A percentile compares a stretch with the other conserved stretches of the same genome.
phyloP scores from a whole-genome alignment of 2,329 filamentous ascomycete species.

The Emydomyces testavorans region DNA sequence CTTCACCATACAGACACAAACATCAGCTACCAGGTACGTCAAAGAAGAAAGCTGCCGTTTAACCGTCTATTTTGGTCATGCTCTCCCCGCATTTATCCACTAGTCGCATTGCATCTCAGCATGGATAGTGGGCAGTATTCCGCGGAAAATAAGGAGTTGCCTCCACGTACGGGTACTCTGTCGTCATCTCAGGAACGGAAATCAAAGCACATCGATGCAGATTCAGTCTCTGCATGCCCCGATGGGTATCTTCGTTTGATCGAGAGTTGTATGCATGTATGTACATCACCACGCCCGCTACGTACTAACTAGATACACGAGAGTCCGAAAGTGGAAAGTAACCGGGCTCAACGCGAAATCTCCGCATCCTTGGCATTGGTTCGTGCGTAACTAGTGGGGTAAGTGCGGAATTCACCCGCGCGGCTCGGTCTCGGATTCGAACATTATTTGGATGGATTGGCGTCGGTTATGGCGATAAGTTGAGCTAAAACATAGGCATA shows the following conservation, averaged over 20 bases:
- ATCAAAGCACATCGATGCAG: neutral
- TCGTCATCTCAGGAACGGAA: neutral
- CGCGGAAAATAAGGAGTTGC: neutral
- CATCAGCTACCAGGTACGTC: neutral
- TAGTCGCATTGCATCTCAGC: neutral
- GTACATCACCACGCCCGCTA: too few species aligned
- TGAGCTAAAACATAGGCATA: too few species aligned
- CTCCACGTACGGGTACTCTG: too few species aligned
- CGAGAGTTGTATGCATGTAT: too few species aligned
- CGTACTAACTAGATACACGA: too few species aligned
- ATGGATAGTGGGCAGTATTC: neutral
- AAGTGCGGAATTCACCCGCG: constrained; percentile 8
- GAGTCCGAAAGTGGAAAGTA: neutral
- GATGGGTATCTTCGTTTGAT: too few species aligned
- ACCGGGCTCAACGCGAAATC: constrained; percentile 3
- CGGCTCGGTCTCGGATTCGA: too few species aligned
- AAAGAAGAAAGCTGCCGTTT: neutral
- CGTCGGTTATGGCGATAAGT: too few species aligned
- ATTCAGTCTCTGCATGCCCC: too few species aligned
- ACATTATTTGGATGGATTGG: too few species aligned
- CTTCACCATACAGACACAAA: too few species aligned
- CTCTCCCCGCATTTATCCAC: constrained; percentile 5
- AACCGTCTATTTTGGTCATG: neutral
- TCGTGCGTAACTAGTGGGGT: neutral
- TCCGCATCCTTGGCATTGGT: constrained; percentile 4